Conservation (phyloP, 73 alveolate species). For the Paramecium primaurelia region DNA sequence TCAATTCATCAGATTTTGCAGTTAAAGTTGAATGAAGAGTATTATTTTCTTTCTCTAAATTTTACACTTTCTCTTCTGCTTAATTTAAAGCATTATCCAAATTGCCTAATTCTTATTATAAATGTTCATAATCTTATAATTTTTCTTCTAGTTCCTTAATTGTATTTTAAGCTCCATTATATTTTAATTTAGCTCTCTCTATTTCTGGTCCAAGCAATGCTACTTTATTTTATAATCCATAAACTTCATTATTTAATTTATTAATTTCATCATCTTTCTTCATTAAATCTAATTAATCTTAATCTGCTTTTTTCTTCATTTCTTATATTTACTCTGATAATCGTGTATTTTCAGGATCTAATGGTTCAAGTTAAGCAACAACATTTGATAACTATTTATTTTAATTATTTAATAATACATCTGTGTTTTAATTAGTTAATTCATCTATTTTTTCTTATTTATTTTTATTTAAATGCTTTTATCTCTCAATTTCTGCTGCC, state of each 20-base stretch:
- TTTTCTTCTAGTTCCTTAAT: background rate
- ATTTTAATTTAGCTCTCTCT: background rate
- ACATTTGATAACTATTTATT: background rate
- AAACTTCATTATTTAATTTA: background rate
- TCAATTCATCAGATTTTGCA: background rate
- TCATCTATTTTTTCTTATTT: constrained; percentile 23
- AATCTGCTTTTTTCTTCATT: background rate
- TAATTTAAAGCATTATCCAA: background rate
- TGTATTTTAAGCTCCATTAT: background rate
- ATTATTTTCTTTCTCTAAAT: background rate
- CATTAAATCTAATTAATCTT: background rate
- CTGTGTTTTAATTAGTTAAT: constrained; percentile 10
- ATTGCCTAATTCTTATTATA: background rate
- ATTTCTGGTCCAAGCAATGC: constrained; percentile 28
- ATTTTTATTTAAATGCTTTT: background rate
- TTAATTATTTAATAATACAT: background rate
- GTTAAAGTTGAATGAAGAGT: background rate
- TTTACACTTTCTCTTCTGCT: background rate
- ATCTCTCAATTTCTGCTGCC: constrained; percentile 8
- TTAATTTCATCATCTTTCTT: constrained; percentile 4
- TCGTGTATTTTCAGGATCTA: constrained; percentile 12
- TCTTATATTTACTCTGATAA: background rate
- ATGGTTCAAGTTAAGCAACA: constrained; percentile 18
- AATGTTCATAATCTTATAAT: background rate
- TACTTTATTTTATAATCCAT: background rate